Evolutionary conservation across 2,329 filamentous ascomycete species (phyloP).

Genomic region (Colletotrichum caudatum): DNA sequence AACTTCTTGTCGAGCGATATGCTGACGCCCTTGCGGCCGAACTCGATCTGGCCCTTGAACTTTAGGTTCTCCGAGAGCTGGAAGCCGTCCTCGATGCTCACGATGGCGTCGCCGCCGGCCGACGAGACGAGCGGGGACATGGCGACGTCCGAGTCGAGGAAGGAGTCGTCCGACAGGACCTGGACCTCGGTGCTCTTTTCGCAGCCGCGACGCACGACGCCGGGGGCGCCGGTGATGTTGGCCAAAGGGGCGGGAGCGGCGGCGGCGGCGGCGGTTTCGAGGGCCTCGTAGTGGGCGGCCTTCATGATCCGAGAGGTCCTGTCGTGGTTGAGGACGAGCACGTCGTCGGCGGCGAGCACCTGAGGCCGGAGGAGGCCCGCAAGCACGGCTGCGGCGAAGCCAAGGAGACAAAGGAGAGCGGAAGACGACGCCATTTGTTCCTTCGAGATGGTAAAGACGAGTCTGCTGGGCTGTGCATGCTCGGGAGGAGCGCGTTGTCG

Average conservation of each 20-base stretch:
- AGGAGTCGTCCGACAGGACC: slow-evolving; percentile 46
- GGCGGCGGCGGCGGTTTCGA: slow-evolving; percentile 9
- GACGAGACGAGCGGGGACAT: slow-evolving; percentile 53
- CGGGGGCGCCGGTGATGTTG: slow-evolving; percentile 15
- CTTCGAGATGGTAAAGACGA: background rate
- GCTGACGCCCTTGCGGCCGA: slow-evolving; percentile 28
- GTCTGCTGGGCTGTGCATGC: background rate
- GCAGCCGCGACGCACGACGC: slow-evolving; percentile 39
- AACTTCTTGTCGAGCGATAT: slow-evolving; percentile 45
- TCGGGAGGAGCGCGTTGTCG: background rate
- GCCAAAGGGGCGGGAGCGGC: background rate
- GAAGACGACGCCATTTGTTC: slow-evolving; percentile 13
- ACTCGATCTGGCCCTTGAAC: slow-evolving; percentile 43
- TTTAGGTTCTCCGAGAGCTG: slow-evolving; percentile 49
- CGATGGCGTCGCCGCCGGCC: slow-evolving; percentile 45
- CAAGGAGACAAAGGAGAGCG: slow-evolving; percentile 14
- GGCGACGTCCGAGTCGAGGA: slow-evolving; percentile 54
- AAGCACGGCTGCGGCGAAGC: slow-evolving; percentile 4
- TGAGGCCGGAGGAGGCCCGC: slow-evolving; percentile 9
- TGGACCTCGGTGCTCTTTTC: slow-evolving; percentile 45
- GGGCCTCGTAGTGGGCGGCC: slow-evolving; percentile 42
- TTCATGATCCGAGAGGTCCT: slow-evolving; percentile 46
- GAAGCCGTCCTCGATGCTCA: slow-evolving; percentile 50
- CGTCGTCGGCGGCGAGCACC: slow-evolving; percentile 43
- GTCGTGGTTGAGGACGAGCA: slow-evolving; percentile 45